Conservation (phyloP, 192 early-diverging fungal species). For the Coemansia sp. region DNA sequence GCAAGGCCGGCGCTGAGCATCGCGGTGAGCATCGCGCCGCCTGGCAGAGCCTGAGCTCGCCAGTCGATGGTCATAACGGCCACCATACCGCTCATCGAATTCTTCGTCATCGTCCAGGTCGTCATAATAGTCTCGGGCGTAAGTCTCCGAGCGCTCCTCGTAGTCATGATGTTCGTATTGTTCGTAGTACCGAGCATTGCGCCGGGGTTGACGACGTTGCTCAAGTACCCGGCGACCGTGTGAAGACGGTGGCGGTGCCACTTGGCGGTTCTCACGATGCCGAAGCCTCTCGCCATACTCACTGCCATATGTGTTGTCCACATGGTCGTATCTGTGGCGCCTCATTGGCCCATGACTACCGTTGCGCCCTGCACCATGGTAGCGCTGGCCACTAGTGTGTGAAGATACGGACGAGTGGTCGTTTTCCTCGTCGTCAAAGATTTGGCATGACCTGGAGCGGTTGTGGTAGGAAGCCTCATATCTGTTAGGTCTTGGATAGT, state of each 20-base stretch:
- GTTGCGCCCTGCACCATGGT: background rate
- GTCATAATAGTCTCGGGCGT: conserved; percentile 35
- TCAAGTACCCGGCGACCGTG: conserved; percentile 20
- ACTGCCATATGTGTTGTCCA: conserved; percentile 17
- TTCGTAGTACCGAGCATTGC: conserved; percentile 25
- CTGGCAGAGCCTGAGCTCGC: background rate
- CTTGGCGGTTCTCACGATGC: conserved; percentile 31
- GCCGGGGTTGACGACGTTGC: conserved; percentile 12
- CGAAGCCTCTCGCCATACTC: conserved; percentile 18
- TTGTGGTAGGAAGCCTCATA: conserved; percentile 9
- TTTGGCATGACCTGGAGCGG: conserved; percentile 17
- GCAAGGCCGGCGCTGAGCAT: conserved; percentile 7
- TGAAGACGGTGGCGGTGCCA: conserved; percentile 10
- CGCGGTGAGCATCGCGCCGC: background rate
- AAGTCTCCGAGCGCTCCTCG: conserved; percentile 34
- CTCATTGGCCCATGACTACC: conserved; percentile 12
- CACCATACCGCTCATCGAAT: conserved; percentile 15
- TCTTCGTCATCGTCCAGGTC: conserved; percentile 27
- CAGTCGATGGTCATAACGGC: conserved; percentile 5
- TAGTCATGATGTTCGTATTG: conserved; percentile 38
- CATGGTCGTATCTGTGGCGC: conserved; percentile 13
- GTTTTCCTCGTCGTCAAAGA: conserved; percentile 11
- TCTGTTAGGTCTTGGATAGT: conserved; percentile 8
- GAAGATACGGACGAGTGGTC: conserved; percentile 26
- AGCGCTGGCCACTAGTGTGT: conserved; percentile 15